Evolutionary conservation across 176 grass and related monocot species (phyloP), one percentile per base, ranked within the genome.

Genomic region (Oryza brachyantha): DNA sequence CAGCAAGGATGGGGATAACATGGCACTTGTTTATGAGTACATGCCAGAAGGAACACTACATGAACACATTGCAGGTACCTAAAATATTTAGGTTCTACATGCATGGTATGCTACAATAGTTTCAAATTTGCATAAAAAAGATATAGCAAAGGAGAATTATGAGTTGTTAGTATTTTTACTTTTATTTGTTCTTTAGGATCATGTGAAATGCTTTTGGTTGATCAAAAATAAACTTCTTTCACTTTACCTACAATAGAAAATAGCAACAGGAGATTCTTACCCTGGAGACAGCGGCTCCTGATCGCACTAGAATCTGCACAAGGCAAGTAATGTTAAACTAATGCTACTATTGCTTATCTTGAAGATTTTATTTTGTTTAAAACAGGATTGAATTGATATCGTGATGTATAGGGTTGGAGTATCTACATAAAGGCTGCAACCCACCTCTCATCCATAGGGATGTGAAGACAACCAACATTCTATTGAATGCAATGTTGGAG

Each of bases 1-100:
- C 37, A 91, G 89, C 76, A 91, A 76, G 26, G 88, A 97, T 81
- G 71, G 74, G 16, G 27, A 87, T 24, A 68, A 68, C 13, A 73
- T 88, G 81, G 91, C 86, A 13, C 88, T 97, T 73, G 77, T 97
- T 19, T 90, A 91, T 16, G 88, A 97, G 40, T 85, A 90, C 61
- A 93, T 91, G 93, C 61, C 86, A 0, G 73, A 85, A 87, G 88
- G 93, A 91, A 89, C 63, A 5, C 43, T 97, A 48, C 10, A 80
- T 38, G 71, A 89, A 43, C 82, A 93, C n/a, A 65, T 93, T 8
- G 61, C 38, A 81, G 88, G 88, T 93, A 60, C 14, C 24, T 10
- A 27, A 13, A 5, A 36, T 81, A 38, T 31, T 75, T 54, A 79
- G 10, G 8, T 66, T 16, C 12, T 34, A 42, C 12, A 2, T 64